Conservation (phyloP, 2,329 filamentous ascomycete species). For the Exophiala bonariae region DNA sequence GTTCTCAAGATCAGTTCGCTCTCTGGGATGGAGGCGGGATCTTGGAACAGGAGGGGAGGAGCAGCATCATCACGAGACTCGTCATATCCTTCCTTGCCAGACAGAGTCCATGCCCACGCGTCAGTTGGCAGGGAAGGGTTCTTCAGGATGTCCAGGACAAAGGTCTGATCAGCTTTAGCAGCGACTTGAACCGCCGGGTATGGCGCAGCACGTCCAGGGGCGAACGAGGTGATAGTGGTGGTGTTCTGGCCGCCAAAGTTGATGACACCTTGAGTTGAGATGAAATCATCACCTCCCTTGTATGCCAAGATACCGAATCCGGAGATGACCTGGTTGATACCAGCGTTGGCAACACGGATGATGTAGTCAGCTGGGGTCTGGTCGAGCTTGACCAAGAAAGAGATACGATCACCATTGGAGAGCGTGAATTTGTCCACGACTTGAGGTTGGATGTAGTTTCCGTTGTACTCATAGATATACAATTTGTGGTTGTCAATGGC, state of each 20-base stretch:
- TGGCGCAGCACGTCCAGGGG: constrained; percentile 44
- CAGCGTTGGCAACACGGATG: constrained; percentile 51
- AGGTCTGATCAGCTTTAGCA: constrained; percentile 46
- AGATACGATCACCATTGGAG: constrained; percentile 41
- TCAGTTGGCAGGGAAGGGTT: constrained; percentile 33
- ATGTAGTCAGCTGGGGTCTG: constrained; percentile 39
- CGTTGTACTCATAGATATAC: constrained; percentile 46
- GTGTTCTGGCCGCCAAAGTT: constrained; percentile 49
- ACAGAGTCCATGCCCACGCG: constrained; percentile 57
- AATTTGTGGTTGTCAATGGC: constrained; percentile 47
- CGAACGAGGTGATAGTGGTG: constrained; percentile 44
- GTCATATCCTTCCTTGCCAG: constrained; percentile 43
- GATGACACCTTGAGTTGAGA: constrained; percentile 46
- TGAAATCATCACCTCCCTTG: constrained; percentile 24
- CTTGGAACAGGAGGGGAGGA: constrained; percentile 48
- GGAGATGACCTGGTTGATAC: constrained; percentile 55
- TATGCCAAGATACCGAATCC: constrained; percentile 54
- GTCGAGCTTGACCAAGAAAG: constrained; percentile 44
- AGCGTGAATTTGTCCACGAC: constrained; percentile 35
- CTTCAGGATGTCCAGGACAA: constrained; percentile 36
- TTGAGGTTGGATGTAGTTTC: constrained; percentile 42
- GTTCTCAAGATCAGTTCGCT: constrained; percentile 54
- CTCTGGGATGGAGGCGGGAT: constrained; percentile 36
- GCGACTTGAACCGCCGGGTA: constrained; percentile 50
- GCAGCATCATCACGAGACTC: constrained; percentile 38